Evolutionary conservation across 352 stramenopile species (phyloP).

Genomic region (Pythium insidiosum): DNA sequence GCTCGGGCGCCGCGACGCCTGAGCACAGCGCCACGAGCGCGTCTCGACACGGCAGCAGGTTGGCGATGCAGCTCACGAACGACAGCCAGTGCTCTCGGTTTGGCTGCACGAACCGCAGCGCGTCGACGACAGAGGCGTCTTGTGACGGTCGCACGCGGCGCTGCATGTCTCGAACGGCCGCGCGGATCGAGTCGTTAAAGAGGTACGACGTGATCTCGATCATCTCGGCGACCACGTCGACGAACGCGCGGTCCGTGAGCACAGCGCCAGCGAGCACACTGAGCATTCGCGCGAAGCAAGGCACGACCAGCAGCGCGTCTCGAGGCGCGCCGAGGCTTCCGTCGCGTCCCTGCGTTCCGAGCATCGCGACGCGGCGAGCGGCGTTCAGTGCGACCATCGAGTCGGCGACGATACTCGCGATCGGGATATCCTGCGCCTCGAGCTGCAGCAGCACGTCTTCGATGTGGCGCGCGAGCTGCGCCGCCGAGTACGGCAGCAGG

Average conservation of each 20-base stretch:
- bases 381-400: slow-evolving; percentile 50
- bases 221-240: slow-evolving; percentile 37
- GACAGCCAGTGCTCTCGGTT: slow-evolving; percentile 56
- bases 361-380: slow-evolving; percentile 24
- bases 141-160: too few species aligned
- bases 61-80: slow-evolving; percentile 48
- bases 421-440: slow-evolving; percentile 42
- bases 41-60: slow-evolving; percentile 38
- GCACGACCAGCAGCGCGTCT: slow-evolving; percentile 47
- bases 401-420: slow-evolving; percentile 72
- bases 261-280: slow-evolving; percentile 44
- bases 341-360: too few species aligned
- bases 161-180: slow-evolving; percentile 29
- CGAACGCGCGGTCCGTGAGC: slow-evolving; percentile 43
- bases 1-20: too few species aligned
- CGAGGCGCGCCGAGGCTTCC: not conserved
- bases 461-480: slow-evolving; percentile 28
- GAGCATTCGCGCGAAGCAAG: slow-evolving; percentile 49
- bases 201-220: slow-evolving; percentile 64
- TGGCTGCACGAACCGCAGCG: slow-evolving; percentile 49
- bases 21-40: slow-evolving; percentile 47
- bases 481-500: slow-evolving; percentile 20
- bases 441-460: slow-evolving; percentile 49
- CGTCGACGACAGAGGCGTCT: too few species aligned
- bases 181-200: slow-evolving; percentile 29